Conservation (phyloP, 208 protist species). For the Leishmania tarentolae region DNA sequence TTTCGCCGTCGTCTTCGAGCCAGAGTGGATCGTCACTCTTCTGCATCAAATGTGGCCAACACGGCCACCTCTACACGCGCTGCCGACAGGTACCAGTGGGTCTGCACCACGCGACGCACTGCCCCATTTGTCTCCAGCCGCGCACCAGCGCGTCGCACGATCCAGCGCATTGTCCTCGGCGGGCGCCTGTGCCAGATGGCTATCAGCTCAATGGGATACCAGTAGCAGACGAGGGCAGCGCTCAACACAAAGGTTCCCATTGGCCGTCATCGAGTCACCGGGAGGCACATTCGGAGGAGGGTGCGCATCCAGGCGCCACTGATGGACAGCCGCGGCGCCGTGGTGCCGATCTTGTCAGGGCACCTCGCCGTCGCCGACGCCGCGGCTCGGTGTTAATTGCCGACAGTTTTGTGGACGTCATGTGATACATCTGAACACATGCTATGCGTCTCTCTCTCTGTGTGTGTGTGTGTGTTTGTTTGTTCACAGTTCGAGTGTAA, state of each 20-base stretch:
- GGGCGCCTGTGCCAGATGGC: conserved; percentile 41
- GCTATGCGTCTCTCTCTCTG: too few species aligned
- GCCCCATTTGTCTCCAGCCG: conserved; percentile 54
- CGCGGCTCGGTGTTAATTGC: conserved; percentile 50
- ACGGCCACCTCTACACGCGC: conserved; percentile 51
- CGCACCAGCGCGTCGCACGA: conserved; percentile 32
- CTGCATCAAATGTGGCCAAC: conserved; percentile 68
- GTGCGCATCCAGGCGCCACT: background rate
- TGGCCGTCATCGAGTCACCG: background rate
- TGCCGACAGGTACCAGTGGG: conserved; percentile 44
- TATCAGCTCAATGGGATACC: conserved; percentile 46
- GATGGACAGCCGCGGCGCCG: background rate
- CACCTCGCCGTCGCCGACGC: conserved; percentile 1
- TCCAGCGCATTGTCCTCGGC: conserved; percentile 54
- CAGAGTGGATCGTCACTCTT: conserved; percentile 32
- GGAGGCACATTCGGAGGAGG: background rate
- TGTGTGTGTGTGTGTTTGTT: too few species aligned
- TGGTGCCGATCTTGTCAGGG: background rate
- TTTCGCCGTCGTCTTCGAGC: background rate
- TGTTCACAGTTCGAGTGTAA: background rate
- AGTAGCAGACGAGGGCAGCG: background rate
- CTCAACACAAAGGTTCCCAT: too few species aligned
- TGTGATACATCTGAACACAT: background rate
- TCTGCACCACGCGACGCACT: conserved; percentile 54
- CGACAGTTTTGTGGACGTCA: conserved; percentile 45